Evolutionary conservation across 176 grass and related monocot genomes (phyloP).

Genomic region (Triticum turgidum): DNA sequence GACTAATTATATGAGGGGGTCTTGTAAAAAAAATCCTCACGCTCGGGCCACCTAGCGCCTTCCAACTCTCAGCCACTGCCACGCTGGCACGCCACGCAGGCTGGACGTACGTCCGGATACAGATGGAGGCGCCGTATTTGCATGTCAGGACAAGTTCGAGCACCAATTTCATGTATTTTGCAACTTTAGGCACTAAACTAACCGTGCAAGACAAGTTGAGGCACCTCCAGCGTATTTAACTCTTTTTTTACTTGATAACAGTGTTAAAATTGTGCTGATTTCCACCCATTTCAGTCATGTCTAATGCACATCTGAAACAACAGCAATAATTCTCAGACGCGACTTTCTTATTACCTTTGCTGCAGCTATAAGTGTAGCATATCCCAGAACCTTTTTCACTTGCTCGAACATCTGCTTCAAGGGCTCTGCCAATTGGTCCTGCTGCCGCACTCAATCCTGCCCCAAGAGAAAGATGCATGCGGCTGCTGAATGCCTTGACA

Average conservation of each 20-base stretch:
- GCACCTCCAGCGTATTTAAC: too few relatives aligned
- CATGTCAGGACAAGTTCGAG: too few relatives aligned
- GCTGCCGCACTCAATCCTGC: slow-evolving; percentile 84
- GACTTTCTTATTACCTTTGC: slow-evolving; percentile 70
- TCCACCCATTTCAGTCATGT: not conserved
- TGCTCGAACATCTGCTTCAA: slow-evolving; percentile 87
- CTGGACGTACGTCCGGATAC: too few relatives aligned
- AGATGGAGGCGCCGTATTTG: too few relatives aligned
- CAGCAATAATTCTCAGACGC: not conserved
- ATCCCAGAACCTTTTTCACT: slow-evolving; percentile 82
- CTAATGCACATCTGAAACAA: not conserved
- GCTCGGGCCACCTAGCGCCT: too few relatives aligned
- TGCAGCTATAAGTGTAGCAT: slow-evolving; percentile 97
- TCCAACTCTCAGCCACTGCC: too few relatives aligned
- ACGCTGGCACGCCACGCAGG: too few relatives aligned
- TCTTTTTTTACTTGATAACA: not conserved
- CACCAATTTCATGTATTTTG: too few relatives aligned
- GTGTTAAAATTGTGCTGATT: not conserved
- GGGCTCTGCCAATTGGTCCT: slow-evolving; percentile 81
- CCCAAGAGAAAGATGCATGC: slow-evolving; percentile 84
- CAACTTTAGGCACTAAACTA: too few relatives aligned
- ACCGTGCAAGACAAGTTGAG: too few relatives aligned
- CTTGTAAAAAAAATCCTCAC: too few relatives aligned
- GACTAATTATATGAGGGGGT: too few relatives aligned
- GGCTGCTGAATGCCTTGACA: slow-evolving; percentile 80